A percentile compares a stretch with the other conserved stretches of the same genome.
Conservation (phyloP, 495 filamentous ascomycete species). For the Talaromyces thailandensis region DNA sequence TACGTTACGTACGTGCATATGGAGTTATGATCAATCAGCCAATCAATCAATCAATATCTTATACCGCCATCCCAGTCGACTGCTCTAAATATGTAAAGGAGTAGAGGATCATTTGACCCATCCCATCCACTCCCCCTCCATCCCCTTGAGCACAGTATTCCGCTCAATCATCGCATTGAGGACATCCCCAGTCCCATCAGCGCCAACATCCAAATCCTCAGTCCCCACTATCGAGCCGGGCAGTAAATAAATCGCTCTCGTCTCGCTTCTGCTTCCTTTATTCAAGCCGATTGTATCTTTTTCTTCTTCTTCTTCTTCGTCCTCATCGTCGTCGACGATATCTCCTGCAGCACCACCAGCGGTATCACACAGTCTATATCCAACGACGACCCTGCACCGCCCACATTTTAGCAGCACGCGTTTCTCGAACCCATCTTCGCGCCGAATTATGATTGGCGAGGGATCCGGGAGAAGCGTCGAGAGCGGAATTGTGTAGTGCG, state of each 20-base stretch:
- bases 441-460: constrained; percentile 44
- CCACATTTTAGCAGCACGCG: constrained; percentile 50
- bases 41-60: background rate
- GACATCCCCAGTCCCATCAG: background rate
- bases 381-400: constrained; percentile 54
- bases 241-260: constrained; percentile 51
- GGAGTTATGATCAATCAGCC: background rate
- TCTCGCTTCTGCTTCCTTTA: constrained; percentile 13
- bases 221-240: constrained; percentile 46
- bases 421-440: constrained; percentile 70
- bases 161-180: constrained; percentile 9
- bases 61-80: background rate
- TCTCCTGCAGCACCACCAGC: background rate
- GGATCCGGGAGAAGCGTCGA: constrained; percentile 38
- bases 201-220: constrained; percentile 24
- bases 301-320: constrained; percentile 18
- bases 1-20: background rate
- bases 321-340: background rate
- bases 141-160: constrained; percentile 10
- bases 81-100: background rate
- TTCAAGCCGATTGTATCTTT: constrained; percentile 10
- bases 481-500: constrained; percentile 44
- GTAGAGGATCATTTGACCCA: constrained; percentile 12
- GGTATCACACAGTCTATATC: constrained; percentile 31
- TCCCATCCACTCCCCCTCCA: constrained; percentile 21